These are phyloP conservation scores for Blastosporella zonata DNA, from an alignment of 1,284 basidiomycete genomes.

Conservation along the genomic window DNA sequence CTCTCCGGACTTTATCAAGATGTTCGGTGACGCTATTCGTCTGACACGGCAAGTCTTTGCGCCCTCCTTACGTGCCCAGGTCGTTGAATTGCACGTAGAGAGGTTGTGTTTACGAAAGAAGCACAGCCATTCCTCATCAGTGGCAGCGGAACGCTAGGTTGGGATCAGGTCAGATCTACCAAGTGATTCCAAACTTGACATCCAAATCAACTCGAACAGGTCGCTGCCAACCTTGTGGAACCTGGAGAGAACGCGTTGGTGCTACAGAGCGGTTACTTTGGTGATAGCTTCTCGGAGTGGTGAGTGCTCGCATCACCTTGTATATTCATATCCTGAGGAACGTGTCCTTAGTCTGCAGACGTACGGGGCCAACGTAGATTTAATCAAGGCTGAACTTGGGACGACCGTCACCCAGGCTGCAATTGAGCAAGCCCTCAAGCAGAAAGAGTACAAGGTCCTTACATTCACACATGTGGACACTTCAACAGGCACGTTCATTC, in stretches of 20 bases:
- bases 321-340: slow-evolving; percentile 4
- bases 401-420: slow-evolving; percentile 63
- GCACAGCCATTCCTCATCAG: slow-evolving; percentile 90
- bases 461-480: slow-evolving; percentile 97
- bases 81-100: slow-evolving; percentile 35
- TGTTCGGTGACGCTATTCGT: slow-evolving; percentile 89
- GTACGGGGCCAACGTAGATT: slow-evolving; percentile 90
- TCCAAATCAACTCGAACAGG: slow-evolving; percentile 42
- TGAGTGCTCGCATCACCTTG: slow-evolving; percentile 30
- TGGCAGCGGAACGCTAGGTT: slow-evolving; percentile 93
- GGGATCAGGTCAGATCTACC: slow-evolving; percentile 65
- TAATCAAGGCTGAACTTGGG: slow-evolving; percentile 84
- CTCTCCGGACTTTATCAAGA: slow-evolving; percentile 85
- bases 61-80: slow-evolving; percentile 71
- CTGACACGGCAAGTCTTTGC: slow-evolving; percentile 71
- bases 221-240: slow-evolving; percentile 81
- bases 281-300: slow-evolving; percentile 83
- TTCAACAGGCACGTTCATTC: slow-evolving; percentile 64
- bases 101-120: slow-evolving; percentile 73
- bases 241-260: slow-evolving; percentile 81
- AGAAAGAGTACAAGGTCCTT: slow-evolving; percentile 87
- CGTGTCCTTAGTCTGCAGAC: slow-evolving; percentile 60
- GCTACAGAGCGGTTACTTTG: slow-evolving; percentile 87
- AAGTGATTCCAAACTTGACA: no score
- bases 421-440: slow-evolving; percentile 72